phyloP scores from a whole-genome alignment of 129 eudicot species.

The Daucus carota region DH1_v3.0 NC_030385.2:46593001-46593500 shows the following conservation, averaged over 20 bases:
- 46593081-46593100: not conserved
- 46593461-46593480: no score
- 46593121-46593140: not conserved
- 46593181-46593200: not conserved
- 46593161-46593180: slow-evolving; percentile 2
- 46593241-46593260: not conserved
- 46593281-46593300: not conserved
- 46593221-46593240: not conserved
- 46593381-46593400: no score
- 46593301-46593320: no score
- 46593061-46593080: not conserved
- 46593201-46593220: not conserved
- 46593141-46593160: not conserved
- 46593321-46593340: no score
- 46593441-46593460: no score
- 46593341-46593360: no score
- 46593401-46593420: no score
- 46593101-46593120: not conserved
- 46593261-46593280: not conserved
- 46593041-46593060: not conserved
- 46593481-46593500: no score
- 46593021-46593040: slow-evolving; percentile 14
- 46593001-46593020: slow-evolving; percentile 18
- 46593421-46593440: no score
- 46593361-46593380: no score